Evolutionary conservation across 2,329 filamentous ascomycete genomes (phyloP), one percentile per base, ranked within the genome.

Genomic region (Calycina marina): DNA sequence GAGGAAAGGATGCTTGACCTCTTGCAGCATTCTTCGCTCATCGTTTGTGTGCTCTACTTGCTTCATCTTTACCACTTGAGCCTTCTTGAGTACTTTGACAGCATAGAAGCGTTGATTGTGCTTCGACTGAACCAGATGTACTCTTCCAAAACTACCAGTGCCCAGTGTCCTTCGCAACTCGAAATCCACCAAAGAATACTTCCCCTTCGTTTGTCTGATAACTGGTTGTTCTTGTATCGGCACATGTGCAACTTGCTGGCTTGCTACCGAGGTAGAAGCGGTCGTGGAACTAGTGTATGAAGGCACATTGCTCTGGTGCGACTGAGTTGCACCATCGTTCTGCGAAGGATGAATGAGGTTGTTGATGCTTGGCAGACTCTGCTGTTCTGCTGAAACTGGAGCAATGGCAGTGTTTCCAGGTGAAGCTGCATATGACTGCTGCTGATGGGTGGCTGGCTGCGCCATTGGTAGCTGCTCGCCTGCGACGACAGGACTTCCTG

Each of bases 31-130:
- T 49, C 72, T 75, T 45, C 90, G 72, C 63, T 98, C 90, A 58
- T 98, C 90, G 53, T 98, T 98, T 45, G 90, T 98, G 61, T 98
- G 90, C 60, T 98, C 90, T 39, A 98, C 85, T 60, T 98, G 90
- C 71, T 98, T 98, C 90, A 98, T 96, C 65, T 93, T 93, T 57
- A 98, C 85, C 34, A 98, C 88, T 61, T 98, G 90, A 30, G 77
- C 77, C 69, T 98, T 98, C 59, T 98, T 98, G 59, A 98, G 63
- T 44, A 98, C 90, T 63, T 98, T 98, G 59, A 98, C 78, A 28
- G 90, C 90, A 60, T 98, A 98, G 65, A 86, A 98, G 40, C 90
- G 77, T 60, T 93, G 82, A 58, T 98, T 98, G 62, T 98, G 90
- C 59, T 86, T 90, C 44, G 86, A 94, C 61, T 96, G 90, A 32